Conservation (phyloP, 768 basidiomycete genomes). For the Termitomyces sp. region DNA sequence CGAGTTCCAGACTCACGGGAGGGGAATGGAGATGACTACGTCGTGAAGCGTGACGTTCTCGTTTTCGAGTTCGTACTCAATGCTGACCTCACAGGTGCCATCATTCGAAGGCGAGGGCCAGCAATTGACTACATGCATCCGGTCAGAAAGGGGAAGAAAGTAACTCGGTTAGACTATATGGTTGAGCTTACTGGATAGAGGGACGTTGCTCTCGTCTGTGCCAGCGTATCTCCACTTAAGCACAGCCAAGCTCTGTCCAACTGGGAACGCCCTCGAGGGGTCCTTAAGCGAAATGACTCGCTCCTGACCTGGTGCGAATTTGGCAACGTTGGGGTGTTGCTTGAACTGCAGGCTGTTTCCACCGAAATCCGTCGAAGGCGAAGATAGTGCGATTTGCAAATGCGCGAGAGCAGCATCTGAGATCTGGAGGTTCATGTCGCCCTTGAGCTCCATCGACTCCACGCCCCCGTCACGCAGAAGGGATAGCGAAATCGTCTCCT, state of each 20-base stretch:
- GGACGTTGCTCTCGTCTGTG: slow-evolving; percentile 88
- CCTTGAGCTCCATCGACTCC: slow-evolving; percentile 85
- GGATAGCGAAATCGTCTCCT: slow-evolving; percentile 75
- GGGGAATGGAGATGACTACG: slow-evolving; percentile 84
- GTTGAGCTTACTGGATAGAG: slow-evolving; percentile 71
- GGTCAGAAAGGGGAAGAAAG: neutral
- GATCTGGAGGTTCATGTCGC: slow-evolving; percentile 90
- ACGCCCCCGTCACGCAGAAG: slow-evolving; percentile 89
- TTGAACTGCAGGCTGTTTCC: slow-evolving; percentile 83
- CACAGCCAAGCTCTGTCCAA: slow-evolving; percentile 80
- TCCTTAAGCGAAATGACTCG: slow-evolving; percentile 82
- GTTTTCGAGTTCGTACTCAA: slow-evolving; percentile 96
- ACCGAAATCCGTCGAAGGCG: slow-evolving; percentile 51
- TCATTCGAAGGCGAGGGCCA: slow-evolving; percentile 94
- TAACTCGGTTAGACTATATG: neutral
- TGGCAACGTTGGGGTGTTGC: slow-evolving; percentile 92
- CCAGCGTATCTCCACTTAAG: slow-evolving; percentile 90
- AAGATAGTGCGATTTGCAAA: slow-evolving; percentile 59
- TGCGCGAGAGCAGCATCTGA: slow-evolving; percentile 69
- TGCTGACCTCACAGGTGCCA: slow-evolving; percentile 90
- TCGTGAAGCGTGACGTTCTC: slow-evolving; percentile 75
- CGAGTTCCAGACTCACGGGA: slow-evolving; percentile 55
- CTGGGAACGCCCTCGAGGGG: slow-evolving; percentile 74
- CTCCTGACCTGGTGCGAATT: slow-evolving; percentile 62
- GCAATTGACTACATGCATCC: slow-evolving; percentile 70